Base-by-base conservation (phyloP, 495 filamentous ascomycete species). In the Cercophora newfieldiana region DNA sequence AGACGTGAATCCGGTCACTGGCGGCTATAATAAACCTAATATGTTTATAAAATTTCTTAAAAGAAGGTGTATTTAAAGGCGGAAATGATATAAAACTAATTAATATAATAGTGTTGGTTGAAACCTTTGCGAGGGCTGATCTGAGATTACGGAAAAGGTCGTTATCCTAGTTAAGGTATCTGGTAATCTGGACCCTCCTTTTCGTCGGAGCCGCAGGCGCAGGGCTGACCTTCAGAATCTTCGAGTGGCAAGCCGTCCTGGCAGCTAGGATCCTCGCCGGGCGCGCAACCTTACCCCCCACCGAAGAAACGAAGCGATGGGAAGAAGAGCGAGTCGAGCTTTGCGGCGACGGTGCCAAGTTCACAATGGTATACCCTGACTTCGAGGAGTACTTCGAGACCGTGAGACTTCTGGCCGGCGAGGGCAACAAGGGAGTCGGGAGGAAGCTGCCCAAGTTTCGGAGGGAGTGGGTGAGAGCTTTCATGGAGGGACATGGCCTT, bases 341-440 rank as follows among this genome's bases (percentile, higher is more conserved):
- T n/a, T 81, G 77, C 31, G 85, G 83, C 0, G 84, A 87, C 53
- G 82, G 82, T 0, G 72, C 79, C 0, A 79, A 72, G 14, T 88
- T 87, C 53, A 75, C 79, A 1, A 70, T 80, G 21, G 66, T 88
- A 21, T 78, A 81, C 37, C 84, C 84, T 0, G 82, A 87, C 44
- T 87, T 87, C 65, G 78, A 83, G 67, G 74, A 78, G 2, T 86
- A 88, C 66, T 88, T 87, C 60, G 84, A 87, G 67, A 66, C 69
- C 0, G 62, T 86, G 53, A 73, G 84, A 3, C 48, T 14, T 3
- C 53, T 86, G 37, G 84, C 84, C 0, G 84, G 85, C 0, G 78
- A 84, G 62, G 80, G 82, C 0, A 59, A 70, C 21, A 37, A 67
- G 28, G 72, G 67, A 1, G 66, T 71, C 1, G 85, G 83, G 1